Percentiles rank a stretch among this genome's conserved stretches.
Conservation (phyloP, 352 stramenopile species). For the Pythium angustatum region DNA sequence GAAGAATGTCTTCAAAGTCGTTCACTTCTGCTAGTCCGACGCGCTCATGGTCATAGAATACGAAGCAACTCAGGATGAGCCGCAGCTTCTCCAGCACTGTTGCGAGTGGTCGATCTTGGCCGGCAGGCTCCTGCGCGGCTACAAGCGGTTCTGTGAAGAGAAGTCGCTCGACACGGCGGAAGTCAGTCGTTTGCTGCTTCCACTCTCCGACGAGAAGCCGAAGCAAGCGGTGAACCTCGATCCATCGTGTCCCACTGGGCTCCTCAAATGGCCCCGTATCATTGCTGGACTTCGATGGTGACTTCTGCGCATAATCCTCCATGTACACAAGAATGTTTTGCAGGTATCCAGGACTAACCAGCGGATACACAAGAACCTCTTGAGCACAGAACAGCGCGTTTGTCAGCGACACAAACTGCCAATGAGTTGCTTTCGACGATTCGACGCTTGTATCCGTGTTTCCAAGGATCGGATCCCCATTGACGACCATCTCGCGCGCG, state of each 20-base stretch:
- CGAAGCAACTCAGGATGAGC: slow-evolving; percentile 67
- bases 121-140: neutral
- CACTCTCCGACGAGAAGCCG: slow-evolving; percentile 67
- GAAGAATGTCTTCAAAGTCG: slow-evolving; percentile 60
- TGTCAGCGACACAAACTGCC: slow-evolving; percentile 59
- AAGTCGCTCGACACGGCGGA: slow-evolving; percentile 47
- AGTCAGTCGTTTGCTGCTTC: slow-evolving; percentile 62
- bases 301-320: slow-evolving; percentile 50
- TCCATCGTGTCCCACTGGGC: slow-evolving; percentile 29
- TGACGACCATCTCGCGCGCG: slow-evolving; percentile 58
- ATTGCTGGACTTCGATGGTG: slow-evolving; percentile 24
- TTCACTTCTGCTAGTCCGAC: slow-evolving; percentile 41
- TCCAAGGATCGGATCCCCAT: slow-evolving; percentile 35
- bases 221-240: slow-evolving; percentile 71
- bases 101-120: slow-evolving; percentile 3
- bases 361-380: slow-evolving; percentile 68
- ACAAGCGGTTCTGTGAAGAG: slow-evolving; percentile 46
- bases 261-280: neutral
- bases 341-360: slow-evolving; percentile 63
- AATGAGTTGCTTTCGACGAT: slow-evolving; percentile 40
- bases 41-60: slow-evolving; percentile 73
- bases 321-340: slow-evolving; percentile 56
- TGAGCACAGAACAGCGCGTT: slow-evolving; percentile 63
- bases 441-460: slow-evolving; percentile 16
- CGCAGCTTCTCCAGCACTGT: slow-evolving; percentile 50